phyloP scores from a whole-genome alignment of 2,329 filamentous ascomycete species.

The Aureobasidium sp. region DNA sequence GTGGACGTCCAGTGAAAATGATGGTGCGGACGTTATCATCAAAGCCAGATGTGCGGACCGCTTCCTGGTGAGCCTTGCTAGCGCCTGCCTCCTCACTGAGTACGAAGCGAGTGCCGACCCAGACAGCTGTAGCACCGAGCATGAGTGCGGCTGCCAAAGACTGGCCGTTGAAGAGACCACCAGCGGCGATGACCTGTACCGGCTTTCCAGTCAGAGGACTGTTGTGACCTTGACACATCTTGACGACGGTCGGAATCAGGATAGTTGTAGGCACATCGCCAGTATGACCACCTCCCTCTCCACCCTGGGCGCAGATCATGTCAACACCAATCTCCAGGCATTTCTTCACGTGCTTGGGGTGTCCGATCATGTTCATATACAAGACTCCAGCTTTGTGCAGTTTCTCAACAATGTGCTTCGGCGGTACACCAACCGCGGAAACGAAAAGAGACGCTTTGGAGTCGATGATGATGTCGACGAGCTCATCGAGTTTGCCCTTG shows the following conservation, averaged over 20 bases:
- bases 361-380: slow-evolving; percentile 99
- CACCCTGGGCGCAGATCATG: slow-evolving; percentile 97
- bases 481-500: slow-evolving; percentile 91
- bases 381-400: slow-evolving; percentile 82
- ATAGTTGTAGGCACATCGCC: slow-evolving; percentile 83
- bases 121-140: slow-evolving; percentile 86
- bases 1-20: slow-evolving; percentile 94
- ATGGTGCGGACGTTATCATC: slow-evolving; percentile 96
- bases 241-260: slow-evolving; percentile 86
- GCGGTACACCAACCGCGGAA: slow-evolving; percentile 89
- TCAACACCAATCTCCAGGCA: slow-evolving; percentile 86
- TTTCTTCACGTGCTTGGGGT: slow-evolving; percentile 98
- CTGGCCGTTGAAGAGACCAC: slow-evolving; percentile 89
- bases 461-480: slow-evolving; percentile 88
- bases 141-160: slow-evolving; percentile 83
- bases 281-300: slow-evolving; percentile 94
- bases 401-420: slow-evolving; percentile 79
- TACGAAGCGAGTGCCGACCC: slow-evolving; percentile 96
- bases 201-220: slow-evolving; percentile 79
- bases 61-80: slow-evolving; percentile 88
- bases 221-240: slow-evolving; percentile 71
- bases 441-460: slow-evolving; percentile 90
- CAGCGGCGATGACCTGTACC: slow-evolving; percentile 88
- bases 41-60: slow-evolving; percentile 82
- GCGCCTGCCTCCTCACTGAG: slow-evolving; percentile 91